Base-by-base conservation (phyloP, 768 basidiomycete genomes). In the Hortiboletus campestris region DNA sequence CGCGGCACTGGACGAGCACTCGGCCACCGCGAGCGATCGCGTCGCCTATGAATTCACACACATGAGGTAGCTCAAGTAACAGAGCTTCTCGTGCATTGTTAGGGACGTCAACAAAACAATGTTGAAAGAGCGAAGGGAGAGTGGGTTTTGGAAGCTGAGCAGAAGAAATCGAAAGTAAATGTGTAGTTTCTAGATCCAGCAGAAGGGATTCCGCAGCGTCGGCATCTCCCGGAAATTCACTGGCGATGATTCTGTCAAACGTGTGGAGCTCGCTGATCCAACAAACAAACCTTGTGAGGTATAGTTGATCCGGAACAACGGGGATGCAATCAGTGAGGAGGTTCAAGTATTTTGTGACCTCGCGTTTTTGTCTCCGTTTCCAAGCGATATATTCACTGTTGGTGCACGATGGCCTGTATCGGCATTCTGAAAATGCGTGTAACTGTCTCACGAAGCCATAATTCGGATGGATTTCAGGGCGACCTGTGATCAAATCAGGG, bases 401-500 rank as follows among this genome's bases (percentile, higher is more conserved):
- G 0, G 68, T 64, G 25, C 72, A 72, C 2, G 72, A 74, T 0
- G 81, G 78, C 20, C 72, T 67, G 61, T 79, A 84, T 39, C 73
- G 68, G 58, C 84, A 85, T 12, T 78, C 75, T 28, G 69, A 73
- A 57, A 85, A 87, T 2, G 74, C 70, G 38, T 83, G 74, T 20
- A 87, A 75, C 56, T 86, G 84, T 57, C 76, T 84, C 63, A 83
- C 65, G 63, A 87, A 87, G 35, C 77, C 77, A 55, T 74, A 77
- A 40, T 78, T 77, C 9, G 76, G 76, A 36, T 70, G 72, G 39
- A 74, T 63, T 41, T 66, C 64, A 28, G 77, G 70, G 36, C 78
- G 72, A 19, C 71, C 78, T 77, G 56, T 5, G 42, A 45, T 31
- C 20, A 35, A 62, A 54, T 44, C 28, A 55, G 55, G 48, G 44